Evolutionary conservation across 2,329 filamentous ascomycete genomes (phyloP).

Genomic region (Aspergillus sp.): DNA sequence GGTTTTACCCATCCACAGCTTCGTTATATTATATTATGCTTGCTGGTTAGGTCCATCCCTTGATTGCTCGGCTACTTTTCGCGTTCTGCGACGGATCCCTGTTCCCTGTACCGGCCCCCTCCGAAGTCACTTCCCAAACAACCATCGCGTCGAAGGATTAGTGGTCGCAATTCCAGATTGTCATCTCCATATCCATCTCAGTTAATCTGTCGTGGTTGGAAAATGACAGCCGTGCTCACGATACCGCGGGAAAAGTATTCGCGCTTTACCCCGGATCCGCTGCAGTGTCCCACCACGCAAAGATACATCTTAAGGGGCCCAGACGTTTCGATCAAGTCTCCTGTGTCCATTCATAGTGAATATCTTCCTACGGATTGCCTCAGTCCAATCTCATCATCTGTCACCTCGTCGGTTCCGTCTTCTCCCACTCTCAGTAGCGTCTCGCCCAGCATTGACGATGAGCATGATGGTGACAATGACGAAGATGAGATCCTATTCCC

Average conservation of each 20-base stretch:
- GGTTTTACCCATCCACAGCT: neutral
- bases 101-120: neutral
- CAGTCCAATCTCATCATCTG: slow-evolving; percentile 24
- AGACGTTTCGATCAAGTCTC: slow-evolving; percentile 17
- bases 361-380: slow-evolving; percentile 18
- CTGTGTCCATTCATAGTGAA: slow-evolving; percentile 15
- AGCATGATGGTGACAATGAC: slow-evolving; percentile 15
- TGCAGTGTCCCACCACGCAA: slow-evolving; percentile 24
- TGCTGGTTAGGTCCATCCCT: no score
- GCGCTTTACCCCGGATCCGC: slow-evolving; percentile 24
- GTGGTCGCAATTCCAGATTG: no score
- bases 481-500: slow-evolving; percentile 39
- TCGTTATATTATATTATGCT: neutral
- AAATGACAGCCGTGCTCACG: slow-evolving; percentile 32
- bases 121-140: neutral
- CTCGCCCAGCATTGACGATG: slow-evolving; percentile 26
- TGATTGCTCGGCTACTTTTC: no score
- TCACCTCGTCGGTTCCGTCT: slow-evolving; percentile 30
- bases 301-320: slow-evolving; percentile 25
- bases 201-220: slow-evolving; percentile 1
- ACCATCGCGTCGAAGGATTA: no score
- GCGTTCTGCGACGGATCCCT: neutral
- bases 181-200: no score
- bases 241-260: slow-evolving; percentile 24
- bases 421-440: slow-evolving; percentile 34